phyloP scores from a whole-genome alignment of 345 rosid genomes.

The Noccaea bulbosa region DNA sequence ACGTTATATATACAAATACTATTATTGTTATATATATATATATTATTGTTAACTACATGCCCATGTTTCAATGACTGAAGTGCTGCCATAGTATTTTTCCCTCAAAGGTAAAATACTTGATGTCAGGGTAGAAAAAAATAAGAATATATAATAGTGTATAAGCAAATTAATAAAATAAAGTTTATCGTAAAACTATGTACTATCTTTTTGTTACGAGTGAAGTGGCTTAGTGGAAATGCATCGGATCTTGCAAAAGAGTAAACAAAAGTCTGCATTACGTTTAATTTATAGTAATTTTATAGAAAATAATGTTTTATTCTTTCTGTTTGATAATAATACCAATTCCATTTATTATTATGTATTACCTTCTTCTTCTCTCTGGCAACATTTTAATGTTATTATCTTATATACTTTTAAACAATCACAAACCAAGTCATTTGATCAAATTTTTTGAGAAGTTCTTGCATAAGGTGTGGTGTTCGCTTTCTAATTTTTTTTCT shows the following conservation, averaged over 20 bases:
- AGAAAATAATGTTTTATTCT: not conserved
- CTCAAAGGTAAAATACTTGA: not conserved
- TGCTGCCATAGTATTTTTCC: not conserved
- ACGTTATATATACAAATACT: too few species aligned
- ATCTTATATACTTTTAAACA: not conserved
- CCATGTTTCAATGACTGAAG: not conserved
- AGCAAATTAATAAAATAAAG: not conserved
- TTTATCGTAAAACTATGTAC: too few species aligned
- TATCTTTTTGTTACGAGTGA: too few species aligned
- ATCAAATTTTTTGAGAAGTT: not conserved
- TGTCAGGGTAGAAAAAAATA: not conserved
- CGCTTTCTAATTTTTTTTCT: not conserved
- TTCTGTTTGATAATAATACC: not conserved
- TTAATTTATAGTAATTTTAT: conserved; percentile 8
- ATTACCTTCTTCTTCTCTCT: not conserved
- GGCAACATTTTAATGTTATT: not conserved
- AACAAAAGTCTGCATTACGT: conserved; percentile 40
- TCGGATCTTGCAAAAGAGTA: conserved; percentile 42
- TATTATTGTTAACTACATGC: too few species aligned
- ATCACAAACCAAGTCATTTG: not conserved
- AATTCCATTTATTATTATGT: not conserved
- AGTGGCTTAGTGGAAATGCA: conserved; percentile 32
- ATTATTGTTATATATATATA: too few species aligned
- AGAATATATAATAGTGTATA: too few species aligned
- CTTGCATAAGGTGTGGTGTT: too few species aligned